Base-by-base conservation (phyloP, 768 basidiomycete species). In the Trametopsis cervina region DNA sequence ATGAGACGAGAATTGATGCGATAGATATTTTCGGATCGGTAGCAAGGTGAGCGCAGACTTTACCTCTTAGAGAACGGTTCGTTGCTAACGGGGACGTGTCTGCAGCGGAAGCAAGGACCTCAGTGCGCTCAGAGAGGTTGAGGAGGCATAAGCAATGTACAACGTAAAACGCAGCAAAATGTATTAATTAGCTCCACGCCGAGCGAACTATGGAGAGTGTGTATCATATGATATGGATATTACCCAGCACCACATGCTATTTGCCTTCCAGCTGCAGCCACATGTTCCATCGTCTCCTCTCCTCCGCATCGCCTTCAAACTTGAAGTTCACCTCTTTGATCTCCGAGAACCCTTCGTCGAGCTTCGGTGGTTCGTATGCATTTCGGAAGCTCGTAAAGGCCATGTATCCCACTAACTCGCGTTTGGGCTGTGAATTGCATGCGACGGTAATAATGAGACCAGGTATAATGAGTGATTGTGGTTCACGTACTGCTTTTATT, bases 201-300 rank as follows among this genome's bases (percentile, higher is more conserved):
- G n/a, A n/a, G 26, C 40, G 44, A 33, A 45, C 27, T 29, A 33
- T 22, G 15, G 44, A 20, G 36, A 27, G 25, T 21, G 27, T 17
- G n/a, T 17, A 45, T 45, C 27, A 33, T 29, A 45, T 10, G 17
- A 35, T 29, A 45, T 33, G 17, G 36, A 36, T 33, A 36, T n/a
- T 45, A 33, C n/a, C n/a, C n/a, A 17, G 39, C 22, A 17, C 7
- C 21, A 49, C 9, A 47, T 22, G 13, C 45, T 50, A 85, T 63
- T 82, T 83, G 26, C 83, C 83, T 54, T 84, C 80, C 21, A 89
- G 74, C 58, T 89, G 85, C 57, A 90, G 71, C 89, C 90, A 93
- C 81, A 85, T 86, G 42, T 73, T 76, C 92, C 92, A 97, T 47
- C 73, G 66, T 47, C 58, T 71, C 47, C 69, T 72, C 56, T 90